Percentiles rank a stretch among this genome's conserved stretches.
Evolutionary conservation across 306 rosid species (phyloP).

Genomic region (Cucurbita ficifolia): DNA sequence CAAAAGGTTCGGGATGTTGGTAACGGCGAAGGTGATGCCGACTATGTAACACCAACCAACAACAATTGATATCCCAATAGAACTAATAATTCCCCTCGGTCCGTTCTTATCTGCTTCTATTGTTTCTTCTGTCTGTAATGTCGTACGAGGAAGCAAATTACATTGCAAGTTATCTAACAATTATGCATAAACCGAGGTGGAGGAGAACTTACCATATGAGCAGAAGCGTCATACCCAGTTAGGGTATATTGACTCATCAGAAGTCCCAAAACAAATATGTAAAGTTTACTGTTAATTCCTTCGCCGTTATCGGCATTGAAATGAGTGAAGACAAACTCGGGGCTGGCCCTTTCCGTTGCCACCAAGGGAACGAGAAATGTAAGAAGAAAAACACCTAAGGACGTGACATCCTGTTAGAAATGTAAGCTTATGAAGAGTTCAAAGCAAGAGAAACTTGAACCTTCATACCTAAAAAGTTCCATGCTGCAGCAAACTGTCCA

Average conservation of each 20-base stretch:
- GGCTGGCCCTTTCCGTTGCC: conserved; percentile 69
- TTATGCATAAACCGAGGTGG: background rate
- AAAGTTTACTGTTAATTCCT: conserved; percentile 48
- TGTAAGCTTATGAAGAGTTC: background rate
- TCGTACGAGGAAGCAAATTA: conserved; percentile 6
- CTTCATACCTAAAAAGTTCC: conserved; percentile 68
- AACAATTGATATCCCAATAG: conserved; percentile 74
- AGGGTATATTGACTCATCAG: conserved; percentile 89
- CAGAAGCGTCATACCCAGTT: conserved; percentile 87
- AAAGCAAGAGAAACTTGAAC: conserved; percentile 1
- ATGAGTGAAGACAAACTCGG: conserved; percentile 76
- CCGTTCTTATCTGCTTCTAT: conserved; percentile 79
- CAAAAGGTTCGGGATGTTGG: conserved; percentile 59
- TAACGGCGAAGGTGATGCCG: conserved; percentile 79
- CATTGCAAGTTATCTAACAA: conserved; percentile 10
- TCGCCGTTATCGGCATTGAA: conserved; percentile 75
- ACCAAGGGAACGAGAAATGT: conserved; percentile 68
- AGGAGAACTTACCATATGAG: conserved; percentile 63
- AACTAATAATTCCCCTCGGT: conserved; percentile 88
- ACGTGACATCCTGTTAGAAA: conserved; percentile 8
- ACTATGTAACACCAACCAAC: conserved; percentile 88
- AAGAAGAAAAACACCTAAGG: conserved; percentile 74
- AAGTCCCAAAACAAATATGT: conserved; percentile 84
- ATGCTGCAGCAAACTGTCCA: conserved; percentile 75
- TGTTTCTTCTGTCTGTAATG: conserved; percentile 87